Evolutionary conservation across 495 filamentous ascomycete genomes (phyloP), one percentile per base, ranked within the genome.

Genomic region (Aspergillus incahuasiensis): DNA sequence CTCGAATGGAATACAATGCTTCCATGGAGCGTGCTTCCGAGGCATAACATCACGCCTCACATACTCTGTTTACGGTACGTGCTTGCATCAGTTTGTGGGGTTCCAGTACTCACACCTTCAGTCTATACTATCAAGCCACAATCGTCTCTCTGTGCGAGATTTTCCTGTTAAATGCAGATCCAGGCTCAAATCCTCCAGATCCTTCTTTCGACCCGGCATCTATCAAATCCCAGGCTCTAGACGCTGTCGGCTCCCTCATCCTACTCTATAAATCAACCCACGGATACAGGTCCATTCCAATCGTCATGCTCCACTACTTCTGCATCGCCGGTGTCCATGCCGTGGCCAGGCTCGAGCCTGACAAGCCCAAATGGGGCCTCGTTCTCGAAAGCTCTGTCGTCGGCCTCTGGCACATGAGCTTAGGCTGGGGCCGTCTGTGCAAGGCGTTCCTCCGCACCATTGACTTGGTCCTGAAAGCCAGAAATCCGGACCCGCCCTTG

Each of bases 281-380:
- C 42, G 66, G 66, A 6, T 64, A 59, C 52, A 68, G 66, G 34
- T 66, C 66, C 1, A 34, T 66, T n/a, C 63, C 66, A 2, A 62
- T 68, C 42, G 63, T 68, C 1, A 68, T 68, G 66, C 47, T 65
- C 12, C 66, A 68, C 41, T 66, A 66, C 42, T 63, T 64, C 34
- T 65, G 63, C 34, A 47, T 63, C 1, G 66, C 54, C 0, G 63
- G 66, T 1, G 57, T 68, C 8, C 58, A 66, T 35, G 54, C 61
- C 20, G 52, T 61, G 16, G 59, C 63, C 1, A 55, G 62, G 34
- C 28, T 68, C 3, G 21, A 54, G 20, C 39, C 55, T 2, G 16
- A 38, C 3, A 53, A 62, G 3, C 60, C 59, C 5, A 64, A 66
- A 51, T 66, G 66, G 66, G 52, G 52, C 24, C 48, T 58, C 11